Base-by-base conservation (phyloP, 768 basidiomycete species). In the Serendipita sp. region DNA sequence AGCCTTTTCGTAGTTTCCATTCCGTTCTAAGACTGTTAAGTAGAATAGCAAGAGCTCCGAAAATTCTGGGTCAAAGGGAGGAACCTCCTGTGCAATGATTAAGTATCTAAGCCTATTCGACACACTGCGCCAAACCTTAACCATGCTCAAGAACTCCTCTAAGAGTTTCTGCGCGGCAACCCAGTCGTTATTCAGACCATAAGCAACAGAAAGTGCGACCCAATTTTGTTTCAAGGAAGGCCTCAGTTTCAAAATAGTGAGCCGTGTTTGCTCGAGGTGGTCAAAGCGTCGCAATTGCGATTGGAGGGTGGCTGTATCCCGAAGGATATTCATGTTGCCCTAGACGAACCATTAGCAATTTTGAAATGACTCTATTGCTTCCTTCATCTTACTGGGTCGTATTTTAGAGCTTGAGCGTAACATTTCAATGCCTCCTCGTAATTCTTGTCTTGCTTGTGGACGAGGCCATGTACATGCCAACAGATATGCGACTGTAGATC, bases 401-500 rank as follows among this genome's bases (percentile, higher is more conserved):
- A 89, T 66, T 82, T 81, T 68, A 94, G 77, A 2, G 94, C 95
- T 76, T 91, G 88, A 1, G 81, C 83, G 74, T 97, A 98, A 30
- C 92, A 93, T 70, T 92, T 89, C 70, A 91, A 79, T 0, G 96
- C 93, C 70, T 94, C 92, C 68, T 91, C 90, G 70, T 91, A 97
- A 71, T 95, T 91, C 75, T 89, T 93, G 73, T 96, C 89, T 7
- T 86, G 87, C 74, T 95, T 91, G 73, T 93, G 89, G 23, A 96
- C 84, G 70, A 99, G 86, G 32, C 92, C 96, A 72, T 91, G 89
- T 68, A 98, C 95, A 75, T 99, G 96, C 94, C 96, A 98, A 72
- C 86, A 88, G 72, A 99, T 97, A 71, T 97, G 93, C 18, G 91
- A 93, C 36, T 82, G 85, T 64, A 90, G 75, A 75, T 94, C 90